Base-by-base conservation (phyloP, 2,329 filamentous ascomycete species). In the Fusarium sterilihyphosum region DNA sequence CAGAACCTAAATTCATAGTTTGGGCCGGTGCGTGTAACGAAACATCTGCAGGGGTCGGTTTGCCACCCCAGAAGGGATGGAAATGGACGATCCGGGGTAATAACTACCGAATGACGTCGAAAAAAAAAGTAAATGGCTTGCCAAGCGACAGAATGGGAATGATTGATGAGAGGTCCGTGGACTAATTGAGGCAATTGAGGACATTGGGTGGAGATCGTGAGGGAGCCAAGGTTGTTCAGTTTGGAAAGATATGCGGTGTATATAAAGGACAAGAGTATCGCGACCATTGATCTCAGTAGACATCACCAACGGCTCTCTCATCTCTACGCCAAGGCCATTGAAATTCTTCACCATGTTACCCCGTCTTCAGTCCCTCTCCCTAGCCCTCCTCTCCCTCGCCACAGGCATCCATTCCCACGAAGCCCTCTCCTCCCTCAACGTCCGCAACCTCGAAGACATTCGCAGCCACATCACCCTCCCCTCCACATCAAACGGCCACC, bases 391-490 rank as follows among this genome's bases (percentile, higher is more conserved):
- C 14, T 38, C 58, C 3, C 38, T 73, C 5, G 22, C 26, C 3
- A 24, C 43, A 9, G 58, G 68, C 13, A 41, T 44, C 13, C 29
- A 17, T 11, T 50, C 61, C 22, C 31, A 54, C 6, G 59, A 61
- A n/a, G 68, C 63, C 9, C 54, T 78, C 7, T 58, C 65, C 4
- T 58, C 65, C 20, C 49, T 83, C 13, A 54, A 71, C 3, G 65
- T 84, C 4, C 77, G 73, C 44, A 84, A 84, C 67, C 67, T 84
- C 26, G 77, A 81, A 13, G 80, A 84, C 54, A 79, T 85, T 53
- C 79, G 82, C 24, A 82, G 83, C 31, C 84, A 85, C 64, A 69
- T 85, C 26, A 69, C 79, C 44, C 77, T 85, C 10, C 83, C 84
- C 18, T 44, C 61, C 6, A 70, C 73, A 3, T 74, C 78, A 3